Conservation (phyloP, 2,329 filamentous ascomycete species). For the Ceratocystiopsis minuta region DNA sequence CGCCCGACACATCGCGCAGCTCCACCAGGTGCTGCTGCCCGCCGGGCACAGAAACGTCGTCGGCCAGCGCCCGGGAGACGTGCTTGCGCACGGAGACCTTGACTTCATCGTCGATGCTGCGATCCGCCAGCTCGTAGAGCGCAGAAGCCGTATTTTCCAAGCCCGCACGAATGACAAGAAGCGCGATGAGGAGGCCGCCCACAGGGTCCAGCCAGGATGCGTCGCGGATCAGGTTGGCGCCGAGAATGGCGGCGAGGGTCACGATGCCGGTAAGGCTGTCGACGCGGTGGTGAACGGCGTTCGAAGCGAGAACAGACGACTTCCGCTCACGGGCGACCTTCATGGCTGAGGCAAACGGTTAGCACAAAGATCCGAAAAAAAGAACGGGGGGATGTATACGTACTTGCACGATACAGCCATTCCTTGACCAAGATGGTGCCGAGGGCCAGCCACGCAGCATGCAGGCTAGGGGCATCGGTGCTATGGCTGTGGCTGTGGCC, state of each 20-base stretch:
- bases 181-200: slow-evolving; percentile 77
- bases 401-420: slow-evolving; percentile 92
- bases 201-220: slow-evolving; percentile 90
- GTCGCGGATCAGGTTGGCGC: slow-evolving; percentile 69
- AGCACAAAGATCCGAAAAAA: slow-evolving; percentile 8
- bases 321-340: slow-evolving; percentile 89
- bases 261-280: slow-evolving; percentile 93
- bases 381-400: slow-evolving; percentile 21
- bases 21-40: slow-evolving; percentile 43
- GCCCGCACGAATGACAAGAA: slow-evolving; percentile 84
- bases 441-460: slow-evolving; percentile 84
- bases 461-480: slow-evolving; percentile 56
- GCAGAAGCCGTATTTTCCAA: slow-evolving; percentile 69
- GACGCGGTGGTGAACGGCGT: slow-evolving; percentile 89
- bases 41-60: slow-evolving; percentile 20
- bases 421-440: slow-evolving; percentile 88
- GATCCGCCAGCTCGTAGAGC: slow-evolving; percentile 79
- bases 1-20: slow-evolving; percentile 62
- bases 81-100: slow-evolving; percentile 53
- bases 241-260: slow-evolving; percentile 72
- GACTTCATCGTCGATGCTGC: slow-evolving; percentile 71
- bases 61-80: slow-evolving; percentile 35
- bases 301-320: slow-evolving; percentile 87
- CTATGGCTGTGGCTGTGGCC: slow-evolving; percentile 49
- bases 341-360: slow-evolving; percentile 45